A percentile compares a stretch with the other conserved stretches of the same genome.
phyloP scores from a whole-genome alignment of 108 stramenopile genomes.

The Fragilaria radians region DNA sequence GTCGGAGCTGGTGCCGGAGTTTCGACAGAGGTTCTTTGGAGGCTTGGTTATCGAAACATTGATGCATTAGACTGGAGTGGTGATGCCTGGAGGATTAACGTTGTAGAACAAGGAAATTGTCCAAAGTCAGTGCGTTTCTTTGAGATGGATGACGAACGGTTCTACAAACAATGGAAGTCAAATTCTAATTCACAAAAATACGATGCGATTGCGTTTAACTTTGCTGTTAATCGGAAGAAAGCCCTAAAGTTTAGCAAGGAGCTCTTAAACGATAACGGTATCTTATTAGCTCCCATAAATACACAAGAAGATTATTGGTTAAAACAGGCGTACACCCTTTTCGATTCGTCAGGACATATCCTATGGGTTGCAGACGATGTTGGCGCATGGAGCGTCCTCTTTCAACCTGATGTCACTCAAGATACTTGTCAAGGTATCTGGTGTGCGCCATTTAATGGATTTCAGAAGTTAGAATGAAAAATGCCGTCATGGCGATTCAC shows the following conservation, averaged over 20 bases:
- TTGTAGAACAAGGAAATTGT: conserved; percentile 51
- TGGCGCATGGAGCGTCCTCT: conserved; percentile 86
- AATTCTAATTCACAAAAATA: conserved; percentile 24
- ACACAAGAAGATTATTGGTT: conserved; percentile 76
- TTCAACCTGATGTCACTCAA: conserved; percentile 85
- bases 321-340: conserved; percentile 63
- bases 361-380: conserved; percentile 61
- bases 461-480: too few relatives aligned
- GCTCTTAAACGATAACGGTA: conserved; percentile 46
- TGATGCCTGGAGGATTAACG: conserved; percentile 63
- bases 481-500: too few relatives aligned
- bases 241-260: conserved; percentile 48
- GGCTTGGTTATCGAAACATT: conserved; percentile 58
- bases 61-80: conserved; percentile 84
- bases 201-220: conserved; percentile 75
- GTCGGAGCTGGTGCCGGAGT: conserved; percentile 84
- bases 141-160: conserved; percentile 74
- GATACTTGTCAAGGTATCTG: conserved; percentile 83
- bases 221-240: conserved; percentile 75
- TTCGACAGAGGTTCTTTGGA: conserved; percentile 65
- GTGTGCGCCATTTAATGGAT: conserved; percentile 83
- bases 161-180: conserved; percentile 28
- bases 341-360: conserved; percentile 43
- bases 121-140: conserved; percentile 57
- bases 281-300: conserved; percentile 75